Evolutionary conservation across 306 rosid genomes (phyloP).

Genomic region (Quercus ilex): DNA sequence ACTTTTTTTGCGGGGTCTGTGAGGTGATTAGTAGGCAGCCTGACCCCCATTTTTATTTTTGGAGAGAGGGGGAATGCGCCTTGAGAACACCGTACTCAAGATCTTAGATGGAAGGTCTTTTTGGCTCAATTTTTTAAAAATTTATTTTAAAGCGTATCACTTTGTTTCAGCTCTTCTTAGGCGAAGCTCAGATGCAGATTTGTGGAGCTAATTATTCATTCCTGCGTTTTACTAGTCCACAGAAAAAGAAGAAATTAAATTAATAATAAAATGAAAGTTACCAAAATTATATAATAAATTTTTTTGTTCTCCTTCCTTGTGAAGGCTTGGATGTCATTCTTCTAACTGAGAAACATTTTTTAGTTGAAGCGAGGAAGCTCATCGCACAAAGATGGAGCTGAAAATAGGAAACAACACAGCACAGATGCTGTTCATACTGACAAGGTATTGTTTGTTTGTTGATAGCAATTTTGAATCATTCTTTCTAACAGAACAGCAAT

Average conservation of each 20-base stretch:
- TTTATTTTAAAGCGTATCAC: not conserved
- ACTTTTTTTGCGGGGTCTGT: too few relatives aligned
- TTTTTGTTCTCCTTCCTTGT: not conserved
- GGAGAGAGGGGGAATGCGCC: too few relatives aligned
- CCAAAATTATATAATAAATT: not conserved
- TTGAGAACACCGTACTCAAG: too few relatives aligned
- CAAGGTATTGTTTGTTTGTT: constrained; percentile 36
- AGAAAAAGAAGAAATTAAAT: not conserved
- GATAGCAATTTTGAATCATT: constrained; percentile 13
- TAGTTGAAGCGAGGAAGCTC: constrained; percentile 39
- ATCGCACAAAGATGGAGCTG: constrained; percentile 30
- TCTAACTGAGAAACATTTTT: constrained; percentile 29
- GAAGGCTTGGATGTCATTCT: constrained; percentile 11
- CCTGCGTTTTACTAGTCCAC: not conserved
- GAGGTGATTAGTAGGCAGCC: too few relatives aligned
- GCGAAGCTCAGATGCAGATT: not conserved
- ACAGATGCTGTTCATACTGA: constrained; percentile 22
- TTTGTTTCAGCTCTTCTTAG: not conserved
- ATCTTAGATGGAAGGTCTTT: too few relatives aligned
- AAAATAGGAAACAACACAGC: constrained; percentile 23
- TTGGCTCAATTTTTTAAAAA: too few relatives aligned
- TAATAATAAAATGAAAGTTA: not conserved
- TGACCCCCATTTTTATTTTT: too few relatives aligned
- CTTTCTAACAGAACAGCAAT: constrained; percentile 31
- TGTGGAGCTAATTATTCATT: not conserved